Evolutionary conservation across 2,329 filamentous ascomycete species (phyloP).

Genomic region (Ophiocordyceps australis): DNA sequence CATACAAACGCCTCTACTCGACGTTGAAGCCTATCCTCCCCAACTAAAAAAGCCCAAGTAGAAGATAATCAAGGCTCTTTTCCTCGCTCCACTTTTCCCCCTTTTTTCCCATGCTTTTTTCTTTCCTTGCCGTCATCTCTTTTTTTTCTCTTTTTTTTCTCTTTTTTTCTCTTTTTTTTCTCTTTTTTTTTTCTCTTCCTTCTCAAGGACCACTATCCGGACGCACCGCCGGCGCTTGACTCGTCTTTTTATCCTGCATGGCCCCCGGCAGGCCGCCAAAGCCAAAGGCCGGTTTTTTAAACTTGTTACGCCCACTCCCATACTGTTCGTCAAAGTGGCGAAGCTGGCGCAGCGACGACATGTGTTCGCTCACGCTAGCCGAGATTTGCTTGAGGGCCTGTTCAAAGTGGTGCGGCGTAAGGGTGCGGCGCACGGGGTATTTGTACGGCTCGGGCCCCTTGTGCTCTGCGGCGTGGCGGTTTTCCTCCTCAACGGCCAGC

Average conservation of each 20-base stretch:
- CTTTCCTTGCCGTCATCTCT: not conserved
- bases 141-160: not conserved
- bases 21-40: too few species aligned
- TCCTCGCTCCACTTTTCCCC: too few species aligned
- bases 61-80: too few species aligned
- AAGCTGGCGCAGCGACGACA: slow-evolving; percentile 70
- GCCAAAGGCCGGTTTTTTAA: slow-evolving; percentile 35
- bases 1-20: too few species aligned
- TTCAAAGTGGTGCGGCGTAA: slow-evolving; percentile 60
- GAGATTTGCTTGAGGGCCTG: slow-evolving; percentile 76
- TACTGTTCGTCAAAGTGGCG: slow-evolving; percentile 93
- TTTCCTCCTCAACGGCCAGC: slow-evolving; percentile 62
- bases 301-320: slow-evolving; percentile 58
- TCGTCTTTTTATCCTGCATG: slow-evolving; percentile 15
- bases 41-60: too few species aligned
- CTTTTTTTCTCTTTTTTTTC: not conserved
- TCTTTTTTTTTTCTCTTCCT: not conserved
- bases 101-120: too few species aligned
- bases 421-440: slow-evolving; percentile 38
- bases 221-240: slow-evolving; percentile 27
- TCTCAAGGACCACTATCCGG: not conserved
- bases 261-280: slow-evolving; percentile 29
- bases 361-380: slow-evolving; percentile 85
- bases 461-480: slow-evolving; percentile 17
- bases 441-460: slow-evolving; percentile 25